These are phyloP conservation scores for Pisolithus albus DNA, from an alignment of 768 basidiomycete genomes.

Conservation along the genomic window DNA sequence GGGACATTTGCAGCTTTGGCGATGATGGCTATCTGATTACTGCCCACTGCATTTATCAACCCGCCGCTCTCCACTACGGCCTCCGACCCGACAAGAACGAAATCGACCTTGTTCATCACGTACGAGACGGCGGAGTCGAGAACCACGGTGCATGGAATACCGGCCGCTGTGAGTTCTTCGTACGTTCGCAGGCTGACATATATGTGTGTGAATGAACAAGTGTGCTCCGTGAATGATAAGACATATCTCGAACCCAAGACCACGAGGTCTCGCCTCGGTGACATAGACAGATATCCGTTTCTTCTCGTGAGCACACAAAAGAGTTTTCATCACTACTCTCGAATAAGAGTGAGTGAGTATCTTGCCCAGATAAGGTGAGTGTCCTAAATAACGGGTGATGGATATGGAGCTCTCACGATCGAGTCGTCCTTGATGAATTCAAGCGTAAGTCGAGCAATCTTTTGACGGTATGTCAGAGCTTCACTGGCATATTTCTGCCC, in stretches of 20 bases:
- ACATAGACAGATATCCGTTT: slow-evolving; percentile 98
- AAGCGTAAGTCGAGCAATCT: slow-evolving; percentile 83
- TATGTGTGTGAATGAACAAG: slow-evolving; percentile 7
- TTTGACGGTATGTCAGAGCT: slow-evolving; percentile 79
- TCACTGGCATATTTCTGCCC: slow-evolving; percentile 71
- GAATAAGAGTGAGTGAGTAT: slow-evolving; percentile 97
- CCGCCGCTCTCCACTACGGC: slow-evolving; percentile 97
- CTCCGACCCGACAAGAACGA: slow-evolving; percentile 94
- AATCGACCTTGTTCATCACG: slow-evolving; percentile 93
- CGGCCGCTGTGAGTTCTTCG: slow-evolving; percentile 76
- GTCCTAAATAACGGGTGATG: slow-evolving; percentile 7
- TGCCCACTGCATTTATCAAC: slow-evolving; percentile 86
- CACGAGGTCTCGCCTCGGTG: slow-evolving; percentile 89
- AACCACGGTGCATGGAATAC: slow-evolving; percentile 90
- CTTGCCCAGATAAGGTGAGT: slow-evolving; percentile 35
- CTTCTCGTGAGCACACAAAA: slow-evolving; percentile 81
- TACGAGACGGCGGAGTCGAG: slow-evolving; percentile 96
- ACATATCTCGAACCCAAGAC: slow-evolving; percentile 60
- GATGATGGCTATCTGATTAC: slow-evolving; percentile 94
- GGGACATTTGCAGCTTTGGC: slow-evolving; percentile 93
- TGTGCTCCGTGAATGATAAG: not conserved
- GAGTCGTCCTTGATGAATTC: slow-evolving; percentile 95
- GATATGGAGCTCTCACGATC: slow-evolving; percentile 46
- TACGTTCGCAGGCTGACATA: slow-evolving; percentile 78
- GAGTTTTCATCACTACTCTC: slow-evolving; percentile 88